Evolutionary conservation across 108 stramenopile species (phyloP).

Genomic region (Cylindrotheca fusiformis): DNA sequence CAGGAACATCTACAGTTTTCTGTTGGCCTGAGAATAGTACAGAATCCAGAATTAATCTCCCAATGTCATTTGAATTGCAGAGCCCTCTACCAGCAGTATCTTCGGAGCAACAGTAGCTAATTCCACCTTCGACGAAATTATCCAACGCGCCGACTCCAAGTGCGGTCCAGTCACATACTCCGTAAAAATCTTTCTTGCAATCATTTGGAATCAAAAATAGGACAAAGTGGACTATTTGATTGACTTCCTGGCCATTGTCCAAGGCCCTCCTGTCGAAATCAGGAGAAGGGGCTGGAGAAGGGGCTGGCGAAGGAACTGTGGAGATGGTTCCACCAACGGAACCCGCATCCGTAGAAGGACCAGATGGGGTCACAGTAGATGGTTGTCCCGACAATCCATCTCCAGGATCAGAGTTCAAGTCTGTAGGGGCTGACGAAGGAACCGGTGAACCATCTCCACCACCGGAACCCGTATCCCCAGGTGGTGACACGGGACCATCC

Average conservation of each 20-base stretch:
- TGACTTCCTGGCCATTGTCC: not conserved
- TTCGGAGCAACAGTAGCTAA: constrained; percentile 75
- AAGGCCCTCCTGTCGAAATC: not conserved
- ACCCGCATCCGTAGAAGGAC: too few species aligned
- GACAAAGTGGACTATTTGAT: constrained; percentile 24
- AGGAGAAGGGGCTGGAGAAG: not conserved
- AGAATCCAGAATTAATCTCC: constrained; percentile 58
- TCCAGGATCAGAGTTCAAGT: too few species aligned
- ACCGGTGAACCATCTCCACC: too few species aligned
- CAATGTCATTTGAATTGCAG: constrained; percentile 40
- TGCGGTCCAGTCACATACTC: constrained; percentile 68
- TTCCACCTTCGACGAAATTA: constrained; percentile 38
- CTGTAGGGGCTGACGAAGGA: too few species aligned
- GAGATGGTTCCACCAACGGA: too few species aligned
- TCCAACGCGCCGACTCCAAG: constrained; percentile 67
- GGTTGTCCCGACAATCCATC: too few species aligned
- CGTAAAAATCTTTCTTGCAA: constrained; percentile 47
- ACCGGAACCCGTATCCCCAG: too few species aligned
- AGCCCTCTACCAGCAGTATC: constrained; percentile 49
- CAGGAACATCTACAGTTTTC: constrained; percentile 42
- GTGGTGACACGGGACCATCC: too few species aligned
- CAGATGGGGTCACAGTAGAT: too few species aligned
- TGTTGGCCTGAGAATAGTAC: constrained; percentile 55
- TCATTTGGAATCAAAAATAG: constrained; percentile 39
- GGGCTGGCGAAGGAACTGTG: too few species aligned